Evolutionary conservation across 2,329 filamentous ascomycete species (phyloP).

Genomic region (Fonsecaea nubica): DNA sequence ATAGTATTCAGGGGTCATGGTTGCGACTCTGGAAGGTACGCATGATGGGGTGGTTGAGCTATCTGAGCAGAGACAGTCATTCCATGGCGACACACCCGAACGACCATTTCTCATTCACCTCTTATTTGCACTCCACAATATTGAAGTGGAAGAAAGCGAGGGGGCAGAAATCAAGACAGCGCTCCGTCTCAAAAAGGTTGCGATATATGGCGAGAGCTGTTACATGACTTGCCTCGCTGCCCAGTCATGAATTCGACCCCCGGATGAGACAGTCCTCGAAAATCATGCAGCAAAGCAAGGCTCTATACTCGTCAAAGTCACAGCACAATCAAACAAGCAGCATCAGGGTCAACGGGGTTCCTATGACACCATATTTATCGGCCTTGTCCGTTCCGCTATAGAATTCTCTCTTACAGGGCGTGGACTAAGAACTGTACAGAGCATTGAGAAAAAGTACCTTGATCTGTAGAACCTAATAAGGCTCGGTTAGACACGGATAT

Average conservation of each 20-base stretch:
- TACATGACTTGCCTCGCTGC: not conserved
- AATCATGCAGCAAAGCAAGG: not conserved
- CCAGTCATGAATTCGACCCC: not conserved
- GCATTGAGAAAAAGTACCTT: not conserved
- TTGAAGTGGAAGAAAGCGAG: not conserved
- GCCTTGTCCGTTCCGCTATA: not conserved
- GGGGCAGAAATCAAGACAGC: not conserved
- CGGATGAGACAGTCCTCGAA: not conserved
- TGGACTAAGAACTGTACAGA: not conserved
- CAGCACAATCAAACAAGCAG: not conserved
- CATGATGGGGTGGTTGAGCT: not conserved
- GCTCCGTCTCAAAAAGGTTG: not conserved
- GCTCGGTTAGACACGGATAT: not conserved
- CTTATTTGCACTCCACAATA: too few species aligned
- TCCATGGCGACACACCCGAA: not conserved
- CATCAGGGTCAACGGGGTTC: not conserved
- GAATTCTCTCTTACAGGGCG: not conserved
- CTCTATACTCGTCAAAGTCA: not conserved
- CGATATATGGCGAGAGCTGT: not conserved
- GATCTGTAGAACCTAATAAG: conserved; percentile 3
- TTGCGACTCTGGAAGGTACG: not conserved
- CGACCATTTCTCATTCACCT: not conserved
- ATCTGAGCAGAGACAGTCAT: not conserved
- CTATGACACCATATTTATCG: not conserved
- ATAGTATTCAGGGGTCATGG: not conserved